Base-by-base conservation (phyloP, 768 basidiomycete species). In the Termitomyces heimii region DNA sequence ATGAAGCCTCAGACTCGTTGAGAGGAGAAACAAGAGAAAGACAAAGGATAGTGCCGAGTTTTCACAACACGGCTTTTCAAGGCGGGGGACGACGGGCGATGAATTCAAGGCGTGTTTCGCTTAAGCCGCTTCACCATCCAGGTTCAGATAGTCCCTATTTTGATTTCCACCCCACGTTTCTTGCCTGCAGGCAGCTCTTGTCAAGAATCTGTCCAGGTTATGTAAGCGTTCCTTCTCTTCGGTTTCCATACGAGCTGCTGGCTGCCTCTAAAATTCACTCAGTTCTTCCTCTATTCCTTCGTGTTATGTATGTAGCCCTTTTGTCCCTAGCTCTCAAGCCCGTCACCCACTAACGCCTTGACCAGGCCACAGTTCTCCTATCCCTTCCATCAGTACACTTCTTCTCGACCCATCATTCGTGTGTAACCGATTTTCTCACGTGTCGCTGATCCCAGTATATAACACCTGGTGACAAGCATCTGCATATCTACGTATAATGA, bases 101-200 rank as follows among this genome's bases (percentile, higher is more conserved):
- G 77, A 70, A 76, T 71, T 70, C 70, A 74, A 78, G 73, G 73
- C 76, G 76, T 80, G 77, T 71, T 67, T 75, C 77, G 79, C 77
- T 81, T 82, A 77, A 73, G 74, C 75, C 72, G 71, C 69, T 67
- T 69, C 67, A 60, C 61, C 59, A 66, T 68, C 69, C 73, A 75
- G 77, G 75, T 71, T 72, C 73, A 74, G 71, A 70, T 63, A 68
- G 76, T 73, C 71, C 71, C 74, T 75, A 67, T 77, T 85, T 82
- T 79, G 80, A 83, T 82, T 75, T 71, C 70, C 75, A 72, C 71
- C 29, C 73, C 80, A 88, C 85, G 86, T 85, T 86, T 77, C 75
- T 72, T 84, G 86, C 86, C 86, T 87, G 83, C 84, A 86, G 85
- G 86, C 84, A 81, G 61, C 66, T 68, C 71, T 62, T 71, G 68